Base-by-base conservation (phyloP, 495 filamentous ascomycete species). In the Tetracladium setigerum region DNA sequence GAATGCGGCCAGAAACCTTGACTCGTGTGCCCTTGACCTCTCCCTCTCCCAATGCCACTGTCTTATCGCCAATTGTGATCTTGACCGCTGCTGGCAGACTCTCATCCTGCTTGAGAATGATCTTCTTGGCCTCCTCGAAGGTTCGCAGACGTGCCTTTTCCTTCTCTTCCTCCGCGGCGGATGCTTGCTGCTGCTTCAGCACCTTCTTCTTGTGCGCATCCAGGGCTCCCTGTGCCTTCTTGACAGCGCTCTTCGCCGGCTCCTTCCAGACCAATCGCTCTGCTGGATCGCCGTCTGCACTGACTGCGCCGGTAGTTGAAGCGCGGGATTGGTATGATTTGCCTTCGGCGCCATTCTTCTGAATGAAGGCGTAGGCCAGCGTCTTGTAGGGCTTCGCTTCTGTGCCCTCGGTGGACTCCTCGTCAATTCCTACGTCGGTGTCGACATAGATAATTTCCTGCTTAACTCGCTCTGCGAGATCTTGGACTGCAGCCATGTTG, bases 51-150 rank as follows among this genome's bases (percentile, higher is more conserved):
- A 95, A 71, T 63, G 79, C 79, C 49, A 90, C 66, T 56, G 80
- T 70, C 60, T 80, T 84, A 59, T 77, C 74, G 56, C 78, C 76
- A 53, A 89, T 78, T 56, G 81, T 80, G 61, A 91, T 89, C 61
- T 75, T 81, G 51, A 83, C 69, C 1, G 92, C 82, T 62, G 80
- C 74, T 27, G 90, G 89, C 31, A 95, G 71, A n/a, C 79, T 82
- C 12, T 70, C 46, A 57, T 98, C 87, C 64, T 96, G 86, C 54
- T 73, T 77, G 53, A 98, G 77, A 18, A 86, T 67, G 46, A 97
- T 72, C 71, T 83, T 86, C 65, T 84, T 89, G n/a, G 87, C 84
- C 44, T 90, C 82, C 58, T 95, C 87, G 30, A 95, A 72, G 38
- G 78, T 76, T 63, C 69, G 62, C 37, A 67, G 47, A n/a, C 67